A percentile compares a stretch with the other conserved stretches of the same genome.
These are phyloP conservation scores for Populus pruinosa DNA, from an alignment of 345 rosid genomes.

Conservation along the genomic window DNA sequence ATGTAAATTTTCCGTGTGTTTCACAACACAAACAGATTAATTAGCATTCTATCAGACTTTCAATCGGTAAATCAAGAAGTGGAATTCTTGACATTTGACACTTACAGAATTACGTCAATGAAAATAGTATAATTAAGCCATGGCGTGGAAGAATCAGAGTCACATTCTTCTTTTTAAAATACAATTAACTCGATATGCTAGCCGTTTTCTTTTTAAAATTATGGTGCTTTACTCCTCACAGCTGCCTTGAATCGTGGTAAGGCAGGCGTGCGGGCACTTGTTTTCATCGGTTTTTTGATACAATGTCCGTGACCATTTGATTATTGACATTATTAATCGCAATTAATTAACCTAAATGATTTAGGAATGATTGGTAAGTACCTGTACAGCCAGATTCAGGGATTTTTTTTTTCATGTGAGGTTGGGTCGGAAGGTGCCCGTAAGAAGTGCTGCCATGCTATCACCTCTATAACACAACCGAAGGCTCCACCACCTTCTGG, in stretches of 20 bases:
- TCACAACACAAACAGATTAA: neutral
- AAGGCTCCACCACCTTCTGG: conserved; percentile 10
- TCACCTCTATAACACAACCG: neutral
- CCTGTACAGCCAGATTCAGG: neutral
- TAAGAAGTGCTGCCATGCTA: conserved; percentile 47
- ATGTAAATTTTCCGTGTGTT: no score
- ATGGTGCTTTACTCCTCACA: neutral
- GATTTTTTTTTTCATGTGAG: conserved; percentile 7
- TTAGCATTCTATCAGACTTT: neutral
- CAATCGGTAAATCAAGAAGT: neutral
- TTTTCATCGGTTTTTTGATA: neutral
- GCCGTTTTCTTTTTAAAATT: neutral
- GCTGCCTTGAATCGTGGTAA: neutral
- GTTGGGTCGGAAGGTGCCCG: conserved; percentile 35
- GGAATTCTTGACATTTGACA: neutral
- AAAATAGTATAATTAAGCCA: neutral
- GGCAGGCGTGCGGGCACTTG: neutral
- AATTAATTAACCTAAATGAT: neutral
- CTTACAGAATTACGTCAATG: neutral
- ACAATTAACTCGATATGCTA: no score
- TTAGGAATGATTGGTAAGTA: neutral
- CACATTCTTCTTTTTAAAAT: no score
- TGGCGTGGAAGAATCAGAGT: no score
- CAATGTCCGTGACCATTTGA: neutral
- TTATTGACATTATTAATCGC: no score